Percentiles rank a stretch among this genome's conserved stretches.
phyloP scores from a whole-genome alignment of 208 protist genomes.

The Kentomonas sorsogonicus region DNA sequence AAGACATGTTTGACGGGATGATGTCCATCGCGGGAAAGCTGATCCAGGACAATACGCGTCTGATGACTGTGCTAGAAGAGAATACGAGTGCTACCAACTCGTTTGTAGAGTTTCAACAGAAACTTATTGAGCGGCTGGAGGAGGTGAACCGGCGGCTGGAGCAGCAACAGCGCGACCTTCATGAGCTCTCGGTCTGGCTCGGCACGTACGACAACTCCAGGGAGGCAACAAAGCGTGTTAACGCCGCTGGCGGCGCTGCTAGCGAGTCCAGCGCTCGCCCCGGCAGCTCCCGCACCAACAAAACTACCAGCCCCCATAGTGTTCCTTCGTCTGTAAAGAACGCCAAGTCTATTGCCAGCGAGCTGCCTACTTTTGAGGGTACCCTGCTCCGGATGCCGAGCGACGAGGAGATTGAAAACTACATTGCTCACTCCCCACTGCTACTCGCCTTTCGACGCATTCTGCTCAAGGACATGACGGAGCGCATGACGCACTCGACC shows the following conservation, averaged over 20 bases:
- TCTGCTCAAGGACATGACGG: conserved; percentile 57
- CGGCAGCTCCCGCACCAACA: no score
- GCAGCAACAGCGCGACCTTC: conserved; percentile 21
- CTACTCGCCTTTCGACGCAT: conserved; percentile 68
- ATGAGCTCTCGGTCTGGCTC: conserved; percentile 26
- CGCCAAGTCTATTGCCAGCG: background rate
- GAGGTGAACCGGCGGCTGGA: conserved; percentile 6
- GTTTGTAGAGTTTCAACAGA: no score
- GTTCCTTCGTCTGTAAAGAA: no score
- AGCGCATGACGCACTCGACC: conserved; percentile 39
- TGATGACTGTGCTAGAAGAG: conserved; percentile 5
- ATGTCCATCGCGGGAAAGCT: conserved; percentile 15
- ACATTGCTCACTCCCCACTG: conserved; percentile 31
- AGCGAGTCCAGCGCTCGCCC: background rate
- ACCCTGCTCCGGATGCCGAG: background rate
- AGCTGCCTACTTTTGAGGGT: background rate
- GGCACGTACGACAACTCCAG: conserved; percentile 31
- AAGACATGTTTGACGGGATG: conserved; percentile 9
- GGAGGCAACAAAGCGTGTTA: background rate
- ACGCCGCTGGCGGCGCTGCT: background rate
- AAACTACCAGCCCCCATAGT: no score
- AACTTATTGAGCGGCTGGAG: background rate
- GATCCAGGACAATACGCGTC: conserved; percentile 10
- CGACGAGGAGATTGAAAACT: background rate
- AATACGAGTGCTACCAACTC: no score